phyloP scores from a whole-genome alignment of 163 green algal species.

The Chloromonas sp. region DNA sequence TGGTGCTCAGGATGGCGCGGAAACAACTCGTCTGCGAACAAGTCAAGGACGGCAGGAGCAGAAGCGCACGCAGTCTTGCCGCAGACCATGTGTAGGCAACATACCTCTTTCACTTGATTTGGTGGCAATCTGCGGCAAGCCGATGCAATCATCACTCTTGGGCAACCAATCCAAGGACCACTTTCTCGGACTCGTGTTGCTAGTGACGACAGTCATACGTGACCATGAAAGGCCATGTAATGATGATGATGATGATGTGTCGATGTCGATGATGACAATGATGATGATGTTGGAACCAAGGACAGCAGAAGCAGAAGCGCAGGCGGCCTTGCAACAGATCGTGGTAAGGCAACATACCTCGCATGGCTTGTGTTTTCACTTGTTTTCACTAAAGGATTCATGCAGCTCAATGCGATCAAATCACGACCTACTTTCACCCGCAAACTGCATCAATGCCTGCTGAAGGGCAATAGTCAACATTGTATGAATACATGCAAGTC shows the following conservation, averaged over 20 bases:
- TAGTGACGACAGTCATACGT: no score
- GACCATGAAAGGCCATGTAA: no score
- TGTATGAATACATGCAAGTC: not conserved
- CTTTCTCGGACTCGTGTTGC: no score
- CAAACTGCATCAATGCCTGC: not conserved
- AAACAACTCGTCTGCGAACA: constrained; percentile 59
- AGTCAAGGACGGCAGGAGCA: not conserved
- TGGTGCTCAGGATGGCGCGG: constrained; percentile 71
- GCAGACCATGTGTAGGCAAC: not conserved
- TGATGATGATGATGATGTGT: no score
- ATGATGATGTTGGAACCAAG: not conserved
- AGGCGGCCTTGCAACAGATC: not conserved
- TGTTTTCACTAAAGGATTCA: not conserved
- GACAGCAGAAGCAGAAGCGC: not conserved
- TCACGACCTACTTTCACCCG: no score
- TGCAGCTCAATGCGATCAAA: no score
- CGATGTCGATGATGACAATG: not conserved
- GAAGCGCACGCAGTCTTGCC: not conserved
- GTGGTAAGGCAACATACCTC: not conserved
- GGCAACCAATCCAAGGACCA: not conserved
- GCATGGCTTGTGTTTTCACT: not conserved
- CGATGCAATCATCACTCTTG: not conserved
- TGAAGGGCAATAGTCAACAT: not conserved
- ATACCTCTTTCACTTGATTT: not conserved
- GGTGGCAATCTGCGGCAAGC: not conserved